These are phyloP conservation scores for Nicotiana otophora DNA, from an alignment of 257 asterid species.

Conservation along the genomic window DNA sequence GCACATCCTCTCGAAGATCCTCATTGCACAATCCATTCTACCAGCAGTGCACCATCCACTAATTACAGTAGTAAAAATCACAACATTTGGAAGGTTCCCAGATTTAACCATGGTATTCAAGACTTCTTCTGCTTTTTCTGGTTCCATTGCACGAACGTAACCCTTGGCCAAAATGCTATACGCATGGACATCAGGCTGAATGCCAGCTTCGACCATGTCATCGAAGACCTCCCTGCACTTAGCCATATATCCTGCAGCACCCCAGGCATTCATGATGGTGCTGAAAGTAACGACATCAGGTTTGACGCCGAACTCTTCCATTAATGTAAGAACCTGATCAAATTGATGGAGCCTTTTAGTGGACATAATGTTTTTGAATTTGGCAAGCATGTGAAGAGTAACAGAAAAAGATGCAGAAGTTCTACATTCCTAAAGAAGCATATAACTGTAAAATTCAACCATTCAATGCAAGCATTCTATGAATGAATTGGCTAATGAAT, in stretches of 20 bases:
- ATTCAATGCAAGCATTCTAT: too few species aligned
- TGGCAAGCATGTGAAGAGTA: neutral
- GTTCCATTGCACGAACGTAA: slow-evolving; percentile 49
- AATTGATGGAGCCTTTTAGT: neutral
- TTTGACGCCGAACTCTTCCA: slow-evolving; percentile 54
- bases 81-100: slow-evolving; percentile 43
- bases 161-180: slow-evolving; percentile 70
- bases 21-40: slow-evolving; percentile 43
- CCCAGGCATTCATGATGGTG: slow-evolving; percentile 74
- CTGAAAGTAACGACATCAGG: slow-evolving; percentile 66
- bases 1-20: slow-evolving; percentile 45
- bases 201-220: slow-evolving; percentile 55
- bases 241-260: slow-evolving; percentile 55
- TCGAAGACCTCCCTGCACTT: slow-evolving; percentile 61
- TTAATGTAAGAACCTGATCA: slow-evolving; percentile 47
- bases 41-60: slow-evolving; percentile 60
- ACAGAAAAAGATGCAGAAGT: neutral
- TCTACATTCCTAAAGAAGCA: neutral
- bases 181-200: slow-evolving; percentile 50
- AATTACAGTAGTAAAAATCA: slow-evolving; percentile 57
- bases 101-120: slow-evolving; percentile 37
- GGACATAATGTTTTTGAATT: neutral
- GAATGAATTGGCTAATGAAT: neutral
- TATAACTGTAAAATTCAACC: neutral
- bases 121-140: slow-evolving; percentile 66